A percentile compares a stretch with the other conserved stretches of the same genome.
These are phyloP conservation scores for Colletotrichum theobromicola DNA, from an alignment of 2,329 filamentous ascomycete species.

Conservation along the genomic window DNA sequence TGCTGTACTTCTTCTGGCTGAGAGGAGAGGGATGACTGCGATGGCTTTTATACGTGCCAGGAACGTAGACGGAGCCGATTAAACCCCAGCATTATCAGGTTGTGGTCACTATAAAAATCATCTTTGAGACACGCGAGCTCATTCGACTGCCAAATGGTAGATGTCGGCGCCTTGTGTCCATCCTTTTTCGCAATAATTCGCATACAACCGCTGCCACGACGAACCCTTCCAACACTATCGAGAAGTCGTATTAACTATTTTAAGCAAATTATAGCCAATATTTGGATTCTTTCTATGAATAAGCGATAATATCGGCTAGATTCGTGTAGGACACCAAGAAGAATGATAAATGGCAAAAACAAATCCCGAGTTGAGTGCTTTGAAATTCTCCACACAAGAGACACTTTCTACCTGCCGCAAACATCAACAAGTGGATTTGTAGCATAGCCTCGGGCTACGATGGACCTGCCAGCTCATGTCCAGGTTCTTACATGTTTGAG, in stretches of 20 bases:
- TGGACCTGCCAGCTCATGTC: fast-evolving
- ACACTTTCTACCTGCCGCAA: no score
- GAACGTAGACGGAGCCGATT: not conserved
- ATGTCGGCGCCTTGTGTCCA: fast-evolving
- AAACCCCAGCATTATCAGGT: not conserved
- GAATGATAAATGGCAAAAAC: not conserved
- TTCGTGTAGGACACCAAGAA: not conserved
- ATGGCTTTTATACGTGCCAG: not conserved
- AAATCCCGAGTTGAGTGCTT: fast-evolving
- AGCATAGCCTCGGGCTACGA: no score
- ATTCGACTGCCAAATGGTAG: not conserved
- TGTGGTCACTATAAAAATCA: not conserved
- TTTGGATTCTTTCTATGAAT: no score
- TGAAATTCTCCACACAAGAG: not conserved
- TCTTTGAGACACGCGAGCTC: not conserved
- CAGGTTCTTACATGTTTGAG: no score
- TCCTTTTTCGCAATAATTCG: no score
- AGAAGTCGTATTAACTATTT: no score
- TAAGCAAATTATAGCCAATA: no score
- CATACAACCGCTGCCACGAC: fast-evolving
- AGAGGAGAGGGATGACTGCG: no score
- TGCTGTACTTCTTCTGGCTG: not conserved
- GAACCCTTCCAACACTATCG: fast-evolving
- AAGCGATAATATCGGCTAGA: fast-evolving
- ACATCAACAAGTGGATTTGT: no score